These are phyloP conservation scores for Pseudogymnoascus verrucosus DNA, from an alignment of 2,329 filamentous ascomycete species.

Conservation along the genomic window DNA sequence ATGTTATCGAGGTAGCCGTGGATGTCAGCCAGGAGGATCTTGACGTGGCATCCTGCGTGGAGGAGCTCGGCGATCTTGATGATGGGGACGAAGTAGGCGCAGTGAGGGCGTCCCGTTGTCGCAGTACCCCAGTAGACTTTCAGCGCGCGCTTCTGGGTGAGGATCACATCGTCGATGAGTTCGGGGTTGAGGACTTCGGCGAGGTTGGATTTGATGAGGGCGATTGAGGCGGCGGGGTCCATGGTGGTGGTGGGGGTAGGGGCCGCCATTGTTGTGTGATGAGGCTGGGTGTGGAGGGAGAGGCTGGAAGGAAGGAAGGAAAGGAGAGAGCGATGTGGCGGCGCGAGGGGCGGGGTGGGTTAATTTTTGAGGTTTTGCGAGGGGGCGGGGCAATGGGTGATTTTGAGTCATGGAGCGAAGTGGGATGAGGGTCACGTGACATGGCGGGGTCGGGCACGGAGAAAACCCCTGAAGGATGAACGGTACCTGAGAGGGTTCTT, in stretches of 20 bases:
- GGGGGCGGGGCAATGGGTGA: not conserved
- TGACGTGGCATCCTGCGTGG: constrained; percentile 73
- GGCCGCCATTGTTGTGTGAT: not conserved
- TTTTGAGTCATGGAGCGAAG: constrained; percentile 4
- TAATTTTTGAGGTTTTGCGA: constrained; percentile 3
- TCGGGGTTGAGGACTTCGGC: constrained; percentile 77
- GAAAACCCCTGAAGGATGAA: not conserved
- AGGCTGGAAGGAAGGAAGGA: not conserved
- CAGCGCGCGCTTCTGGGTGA: constrained; percentile 61
- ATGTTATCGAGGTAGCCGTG: constrained; percentile 74
- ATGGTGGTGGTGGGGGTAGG: constrained; percentile 11
- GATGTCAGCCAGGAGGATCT: constrained; percentile 64
- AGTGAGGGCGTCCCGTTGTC: constrained; percentile 80
- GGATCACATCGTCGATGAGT: constrained; percentile 65
- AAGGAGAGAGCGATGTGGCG: not conserved
- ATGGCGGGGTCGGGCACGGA: not conserved
- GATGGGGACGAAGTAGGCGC: constrained; percentile 80
- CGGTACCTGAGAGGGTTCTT: not conserved
- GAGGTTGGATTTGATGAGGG: constrained; percentile 72
- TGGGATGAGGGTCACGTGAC: not conserved
- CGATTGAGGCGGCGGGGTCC: constrained; percentile 54
- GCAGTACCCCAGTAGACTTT: constrained; percentile 85
- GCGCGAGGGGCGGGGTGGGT: not conserved
- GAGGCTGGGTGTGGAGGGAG: not conserved
- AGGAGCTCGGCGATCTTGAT: constrained; percentile 88